phyloP scores from a whole-genome alignment of 2,329 filamentous ascomycete genomes.

The Ophiosphaerella narmari region DNA sequence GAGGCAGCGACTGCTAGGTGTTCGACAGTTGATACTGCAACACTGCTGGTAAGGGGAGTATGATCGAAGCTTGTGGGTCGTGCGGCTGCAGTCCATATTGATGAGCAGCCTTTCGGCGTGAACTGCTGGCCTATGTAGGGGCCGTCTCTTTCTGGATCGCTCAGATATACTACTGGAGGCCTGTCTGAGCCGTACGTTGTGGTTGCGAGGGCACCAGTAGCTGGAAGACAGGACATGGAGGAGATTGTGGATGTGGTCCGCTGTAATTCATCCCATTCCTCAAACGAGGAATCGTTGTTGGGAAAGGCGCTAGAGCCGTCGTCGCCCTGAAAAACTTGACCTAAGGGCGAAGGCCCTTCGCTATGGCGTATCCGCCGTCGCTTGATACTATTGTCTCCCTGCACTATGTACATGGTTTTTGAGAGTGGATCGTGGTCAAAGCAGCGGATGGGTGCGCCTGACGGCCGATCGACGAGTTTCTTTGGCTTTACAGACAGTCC shows the following conservation, averaged over 20 bases:
- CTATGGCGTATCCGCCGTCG: constrained; percentile 11
- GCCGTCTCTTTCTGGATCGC: constrained; percentile 29
- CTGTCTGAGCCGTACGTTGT: constrained; percentile 38
- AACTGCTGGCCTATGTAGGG: constrained; percentile 35
- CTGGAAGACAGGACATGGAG: constrained; percentile 33
- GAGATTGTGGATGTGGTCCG: constrained; percentile 37
- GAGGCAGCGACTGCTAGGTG: constrained; percentile 40
- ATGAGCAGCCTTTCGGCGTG: constrained; percentile 26
- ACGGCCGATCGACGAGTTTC: constrained; percentile 10
- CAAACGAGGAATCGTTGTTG: constrained; percentile 21
- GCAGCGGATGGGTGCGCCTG: constrained; percentile 16
- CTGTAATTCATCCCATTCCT: constrained; percentile 26
- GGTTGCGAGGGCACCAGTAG: constrained; percentile 32
- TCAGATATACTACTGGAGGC: constrained; percentile 32
- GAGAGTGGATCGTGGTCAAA: constrained; percentile 35
- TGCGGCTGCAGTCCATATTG: constrained; percentile 35
- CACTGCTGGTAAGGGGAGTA: constrained; percentile 12
- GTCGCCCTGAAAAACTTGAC: constrained; percentile 4
- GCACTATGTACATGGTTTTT: constrained; percentile 29
- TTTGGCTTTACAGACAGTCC: constrained; percentile 12
- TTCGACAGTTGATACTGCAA: constrained; percentile 29
- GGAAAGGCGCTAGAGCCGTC: background rate
- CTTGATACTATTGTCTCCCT: constrained; percentile 29
- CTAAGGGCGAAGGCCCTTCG: constrained; percentile 4
- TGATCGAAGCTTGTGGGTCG: constrained; percentile 22